Percentiles rank a stretch among this genome's conserved stretches.
Conservation (phyloP, 257 asterid genomes). For the Linderniella brevidens region DNA sequence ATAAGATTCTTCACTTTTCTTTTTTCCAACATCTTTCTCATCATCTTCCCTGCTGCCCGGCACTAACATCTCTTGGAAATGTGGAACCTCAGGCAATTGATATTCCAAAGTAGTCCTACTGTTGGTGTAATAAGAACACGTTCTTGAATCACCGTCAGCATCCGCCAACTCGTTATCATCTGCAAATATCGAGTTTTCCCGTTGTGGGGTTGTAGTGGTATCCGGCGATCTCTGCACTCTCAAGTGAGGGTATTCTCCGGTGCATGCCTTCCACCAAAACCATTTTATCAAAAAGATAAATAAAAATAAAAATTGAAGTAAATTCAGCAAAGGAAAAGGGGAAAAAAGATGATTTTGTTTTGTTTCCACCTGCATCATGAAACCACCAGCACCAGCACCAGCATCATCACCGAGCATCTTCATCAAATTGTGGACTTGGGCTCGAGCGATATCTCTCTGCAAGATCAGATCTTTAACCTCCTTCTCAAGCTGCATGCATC, state of each 20-base stretch:
- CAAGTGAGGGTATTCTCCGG: slow-evolving; percentile 53
- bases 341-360: neutral
- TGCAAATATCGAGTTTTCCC: slow-evolving; percentile 16
- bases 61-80: slow-evolving; percentile 25
- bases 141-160: slow-evolving; percentile 17
- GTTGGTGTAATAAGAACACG: slow-evolving; percentile 10
- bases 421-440: slow-evolving; percentile 43
- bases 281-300: neutral
- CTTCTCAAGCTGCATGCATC: slow-evolving; percentile 54
- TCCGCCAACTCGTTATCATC: slow-evolving; percentile 14
- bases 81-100: slow-evolving; percentile 26
- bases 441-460: slow-evolving; percentile 70
- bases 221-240: slow-evolving; percentile 51
- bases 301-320: neutral
- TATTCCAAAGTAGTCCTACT: slow-evolving; percentile 53
- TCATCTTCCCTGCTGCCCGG: slow-evolving; percentile 22
- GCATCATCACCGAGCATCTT: slow-evolving; percentile 39
- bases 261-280: slow-evolving; percentile 24
- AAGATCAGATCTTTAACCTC: slow-evolving; percentile 56
- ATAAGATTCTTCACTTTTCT: slow-evolving; percentile 30
- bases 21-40: slow-evolving; percentile 52
- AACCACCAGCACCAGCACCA: slow-evolving; percentile 35
- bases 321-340: neutral
- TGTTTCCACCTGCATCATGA: slow-evolving; percentile 28
- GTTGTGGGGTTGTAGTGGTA: slow-evolving; percentile 12